Evolutionary conservation across 768 basidiomycete species (phyloP), one percentile per base, ranked within the genome.

Genomic region (Termitomyces sp.): DNA sequence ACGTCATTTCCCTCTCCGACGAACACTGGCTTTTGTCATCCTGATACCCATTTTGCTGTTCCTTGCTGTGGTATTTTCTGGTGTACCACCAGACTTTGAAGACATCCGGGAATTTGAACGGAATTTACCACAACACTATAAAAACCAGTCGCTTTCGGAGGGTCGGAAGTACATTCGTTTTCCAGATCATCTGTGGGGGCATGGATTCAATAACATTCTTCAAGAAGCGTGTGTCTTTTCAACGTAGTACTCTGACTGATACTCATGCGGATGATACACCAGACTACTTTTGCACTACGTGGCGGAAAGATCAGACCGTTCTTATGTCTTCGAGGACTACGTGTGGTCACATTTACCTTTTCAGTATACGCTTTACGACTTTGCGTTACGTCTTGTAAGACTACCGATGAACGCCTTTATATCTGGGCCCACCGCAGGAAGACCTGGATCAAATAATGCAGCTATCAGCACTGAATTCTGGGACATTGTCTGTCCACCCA

Each of bases 251-350:
- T 41, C 28, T 53, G 30, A 23, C 1, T 28, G 20, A 26, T 32
- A 18, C 36, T 20, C 7, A 55, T 32, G 23, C 48, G 35, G 35
- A 32, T 12, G 18, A 38, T 12, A 20, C 3, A 4, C n/a, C 35
- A 83, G 82, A 4, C 61, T 84, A 18, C 61, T 86, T 35, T 74
- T 81, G 68, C 79, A 79, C 30, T 79, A 84, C 63, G 68, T 86
- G 16, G 82, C 85, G 0, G 76, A 81, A 50, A 65, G 68, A 40
- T 67, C 81, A 12, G 77, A 82, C 60, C 71, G 83, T 14, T 79
- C 82, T 1, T 86, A 79, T 57, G 84, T 87, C 1, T 88, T 87
- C 58, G 82, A 85, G 59, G 83, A 85, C 64, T 85, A 84, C 58
- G 76, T 75, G 38, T 86, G 84, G 84, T 84, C 85, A 0, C 81